phyloP scores from a whole-genome alignment of 2,329 filamentous ascomycete genomes.

The Penicillium sp. region DNA sequence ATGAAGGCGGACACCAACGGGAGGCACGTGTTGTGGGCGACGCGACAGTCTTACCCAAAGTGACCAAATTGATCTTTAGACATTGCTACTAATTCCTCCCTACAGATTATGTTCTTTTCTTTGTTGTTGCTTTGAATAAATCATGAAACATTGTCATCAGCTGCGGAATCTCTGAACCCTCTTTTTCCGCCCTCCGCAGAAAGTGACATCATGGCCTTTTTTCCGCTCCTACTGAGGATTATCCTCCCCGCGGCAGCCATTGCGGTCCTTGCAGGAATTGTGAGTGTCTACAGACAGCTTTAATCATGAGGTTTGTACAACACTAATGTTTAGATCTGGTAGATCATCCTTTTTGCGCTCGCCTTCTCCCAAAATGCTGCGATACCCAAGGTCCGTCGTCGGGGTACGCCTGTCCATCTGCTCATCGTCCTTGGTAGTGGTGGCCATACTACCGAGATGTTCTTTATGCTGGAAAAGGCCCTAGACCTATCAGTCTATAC shows the following conservation, averaged over 20 bases:
- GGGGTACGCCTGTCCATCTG: slow-evolving; percentile 55
- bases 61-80: neutral
- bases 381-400: slow-evolving; percentile 31
- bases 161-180: neutral
- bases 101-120: neutral
- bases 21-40: slow-evolving; percentile 21
- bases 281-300: slow-evolving; percentile 11
- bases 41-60: slow-evolving; percentile 11
- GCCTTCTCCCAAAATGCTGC: slow-evolving; percentile 30
- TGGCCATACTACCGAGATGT: slow-evolving; percentile 93
- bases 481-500: slow-evolving; percentile 39
- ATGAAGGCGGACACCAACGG: slow-evolving; percentile 13
- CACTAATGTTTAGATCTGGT: slow-evolving; percentile 10
- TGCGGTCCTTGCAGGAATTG: slow-evolving; percentile 8
- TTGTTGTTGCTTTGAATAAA: neutral
- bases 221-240: slow-evolving; percentile 4
- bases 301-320: neutral
- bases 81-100: neutral
- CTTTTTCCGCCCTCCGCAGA: neutral
- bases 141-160: neutral
- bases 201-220: slow-evolving; percentile 20
- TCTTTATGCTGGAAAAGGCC: slow-evolving; percentile 68
- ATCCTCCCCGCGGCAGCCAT: slow-evolving; percentile 5
- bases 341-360: slow-evolving; percentile 29
- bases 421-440: slow-evolving; percentile 87